Conservation (phyloP, 495 filamentous ascomycete genomes). For the Cercophora samala region DNA sequence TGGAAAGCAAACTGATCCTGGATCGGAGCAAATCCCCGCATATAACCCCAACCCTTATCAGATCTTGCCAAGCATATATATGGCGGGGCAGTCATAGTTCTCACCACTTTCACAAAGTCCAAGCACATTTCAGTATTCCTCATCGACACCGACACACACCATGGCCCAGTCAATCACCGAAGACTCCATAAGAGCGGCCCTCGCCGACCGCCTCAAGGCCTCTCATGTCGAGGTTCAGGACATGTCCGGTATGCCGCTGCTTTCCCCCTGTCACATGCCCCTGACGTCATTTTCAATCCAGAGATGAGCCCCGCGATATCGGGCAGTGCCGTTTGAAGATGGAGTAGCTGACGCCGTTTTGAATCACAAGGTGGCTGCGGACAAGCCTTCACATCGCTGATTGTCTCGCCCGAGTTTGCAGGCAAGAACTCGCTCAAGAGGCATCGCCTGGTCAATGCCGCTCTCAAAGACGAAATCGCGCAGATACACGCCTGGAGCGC, state of each 20-base stretch:
- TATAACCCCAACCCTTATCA: constrained; percentile 18
- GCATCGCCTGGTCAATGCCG: constrained; percentile 83
- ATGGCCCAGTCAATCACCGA: constrained; percentile 65
- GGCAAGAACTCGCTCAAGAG: constrained; percentile 84
- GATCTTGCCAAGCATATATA: constrained; percentile 8
- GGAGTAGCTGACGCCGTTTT: not conserved
- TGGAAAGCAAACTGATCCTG: too few species aligned
- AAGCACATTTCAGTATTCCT: constrained; percentile 3
- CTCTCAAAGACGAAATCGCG: constrained; percentile 87
- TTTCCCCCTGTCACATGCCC: constrained; percentile 1
- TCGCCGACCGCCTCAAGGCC: constrained; percentile 71
- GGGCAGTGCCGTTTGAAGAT: not conserved
- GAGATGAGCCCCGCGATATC: not conserved
- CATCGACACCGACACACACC: constrained; percentile 23
- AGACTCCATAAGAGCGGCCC: constrained; percentile 60
- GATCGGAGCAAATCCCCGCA: not conserved
- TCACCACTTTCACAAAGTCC: constrained; percentile 11
- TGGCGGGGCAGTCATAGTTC: constrained; percentile 16
- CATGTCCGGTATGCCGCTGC: constrained; percentile 67
- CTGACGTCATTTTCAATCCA: constrained; percentile 27
- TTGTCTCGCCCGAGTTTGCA: constrained; percentile 83
- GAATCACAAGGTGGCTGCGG: constrained; percentile 70
- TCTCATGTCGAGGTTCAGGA: constrained; percentile 88
- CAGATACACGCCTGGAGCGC: constrained; percentile 98
- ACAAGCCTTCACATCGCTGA: constrained; percentile 87